Conservation (phyloP, 2,329 filamentous ascomycete species). For the Pestalotiopsis sp. region DNA sequence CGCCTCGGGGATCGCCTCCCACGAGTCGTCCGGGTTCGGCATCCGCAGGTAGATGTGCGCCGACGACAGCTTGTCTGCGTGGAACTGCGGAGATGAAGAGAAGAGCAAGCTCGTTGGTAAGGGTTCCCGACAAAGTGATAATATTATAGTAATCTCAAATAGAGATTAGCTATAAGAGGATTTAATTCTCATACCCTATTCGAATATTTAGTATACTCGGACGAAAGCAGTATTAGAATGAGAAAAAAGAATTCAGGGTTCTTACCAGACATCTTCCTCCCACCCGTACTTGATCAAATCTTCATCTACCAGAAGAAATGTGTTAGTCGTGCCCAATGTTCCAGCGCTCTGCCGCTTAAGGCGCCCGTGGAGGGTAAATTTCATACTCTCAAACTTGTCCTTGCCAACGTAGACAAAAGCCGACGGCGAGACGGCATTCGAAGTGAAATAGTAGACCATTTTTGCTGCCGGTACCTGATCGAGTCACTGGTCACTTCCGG, state of each 20-base stretch:
- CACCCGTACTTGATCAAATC: constrained; percentile 92
- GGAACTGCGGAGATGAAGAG: constrained; percentile 63
- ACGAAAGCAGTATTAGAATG: constrained; percentile 13
- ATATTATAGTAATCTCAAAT: not conserved
- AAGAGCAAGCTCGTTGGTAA: not conserved
- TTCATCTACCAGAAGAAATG: constrained; percentile 67
- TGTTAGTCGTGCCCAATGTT: not conserved
- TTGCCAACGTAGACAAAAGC: constrained; percentile 96
- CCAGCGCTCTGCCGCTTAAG: not conserved
- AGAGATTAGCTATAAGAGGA: not conserved
- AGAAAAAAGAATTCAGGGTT: constrained; percentile 22
- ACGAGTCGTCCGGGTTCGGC: constrained; percentile 68
- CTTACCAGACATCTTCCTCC: constrained; percentile 93
- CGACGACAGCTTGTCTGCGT: constrained; percentile 95
- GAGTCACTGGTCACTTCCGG: no score
- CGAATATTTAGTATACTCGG: not conserved
- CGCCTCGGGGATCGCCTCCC: constrained; percentile 77
- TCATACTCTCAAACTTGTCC: constrained; percentile 96
- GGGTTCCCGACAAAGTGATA: not conserved
- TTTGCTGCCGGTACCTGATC: constrained; percentile 37
- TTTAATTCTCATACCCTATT: constrained; percentile 4
- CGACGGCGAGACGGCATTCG: constrained; percentile 76
- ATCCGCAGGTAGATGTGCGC: constrained; percentile 95
- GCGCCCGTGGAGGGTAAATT: not conserved
- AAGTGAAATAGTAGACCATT: constrained; percentile 95